Evolutionary conservation across 768 basidiomycete genomes (phyloP), one percentile per base, ranked within the genome.

Genomic region (Leucogyrophana mollusca): DNA sequence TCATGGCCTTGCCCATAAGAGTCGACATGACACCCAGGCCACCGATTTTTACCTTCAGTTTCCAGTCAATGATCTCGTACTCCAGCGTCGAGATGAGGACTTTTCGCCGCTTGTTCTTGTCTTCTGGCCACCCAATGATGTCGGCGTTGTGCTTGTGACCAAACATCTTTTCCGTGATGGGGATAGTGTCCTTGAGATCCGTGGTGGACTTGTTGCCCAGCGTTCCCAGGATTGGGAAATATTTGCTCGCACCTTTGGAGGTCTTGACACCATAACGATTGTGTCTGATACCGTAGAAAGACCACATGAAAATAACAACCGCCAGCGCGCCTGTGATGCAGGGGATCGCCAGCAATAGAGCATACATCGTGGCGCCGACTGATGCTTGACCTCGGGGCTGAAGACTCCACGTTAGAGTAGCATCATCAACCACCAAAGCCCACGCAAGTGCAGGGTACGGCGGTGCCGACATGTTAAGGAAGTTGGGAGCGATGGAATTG

Each of bases 1-100:
- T 90, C 94, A 96, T 96, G 4, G 94, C 93, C 67, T 95, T 96
- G 53, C 94, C 94, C 94, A 96, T 96, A 27, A 96, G 73, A 66
- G 86, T 86, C 3, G 94, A 95, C 94, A 96, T 96, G 71, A 95
- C 94, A 75, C 94, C 94, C 16, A 96, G 77, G 67, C 94, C 94
- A 71, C 94, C 94, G 53, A 95, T 95, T 76, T 95, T 95, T 74
- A 96, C 94, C 68, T 96, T 96, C 51, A 94, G 68, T 69, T 94
- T 94, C 93, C 94, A 96, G 61, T 95, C 94, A 59, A 96, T 83
- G 61, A 96, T 89, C 65, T 96, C 94, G 68, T 96, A 96, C 68
- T 96, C 94, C 41, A 96, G 76, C 0, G 94, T 95, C 14, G 94
- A 73, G 50, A 96, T 96, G 36, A 96, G 77, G 21, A 94, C 91